Base-by-base conservation (phyloP, 192 early-diverging fungal genomes). In the Chytriomyces sp. region DNA sequence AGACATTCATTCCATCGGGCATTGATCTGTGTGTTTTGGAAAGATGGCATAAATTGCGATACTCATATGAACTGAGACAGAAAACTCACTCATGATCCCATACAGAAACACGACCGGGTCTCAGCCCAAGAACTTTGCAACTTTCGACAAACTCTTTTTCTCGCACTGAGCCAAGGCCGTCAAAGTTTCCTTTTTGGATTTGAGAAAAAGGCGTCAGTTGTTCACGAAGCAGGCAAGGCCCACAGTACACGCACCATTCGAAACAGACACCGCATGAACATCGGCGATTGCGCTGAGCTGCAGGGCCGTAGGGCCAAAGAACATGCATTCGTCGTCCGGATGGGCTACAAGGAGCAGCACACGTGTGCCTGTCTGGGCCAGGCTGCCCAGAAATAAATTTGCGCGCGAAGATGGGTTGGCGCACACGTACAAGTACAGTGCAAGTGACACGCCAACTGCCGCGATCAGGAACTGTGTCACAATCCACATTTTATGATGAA, bases 301-400 rank as follows among this genome's bases (percentile, higher is more conserved):
- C 46, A 88, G 76, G 1, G 96, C 72, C 8, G 93, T 93, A 0
- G 96, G 96, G 11, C 89, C 88, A 85, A 98, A 98, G 84, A 98
- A 98, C 95, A 97, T 97, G 87, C 94, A 95, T 76, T 98, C 97
- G 81, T 98, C 97, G 86, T 98, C 97, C 0, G 97, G 97, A 62
- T 83, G 82, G 8, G 82, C 82, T 5, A 80, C 75, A 18, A 77
- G 62, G 47, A 83, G 26, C 24, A 83, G 66, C 8, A 77, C 50
- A 9, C 75, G 64, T 10, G 26, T 47, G 9, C 71, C 44, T 7
- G 18, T 35, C 18, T 20, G 26, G 64, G 24, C 64, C 16, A 13
- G 53, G 16, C 13, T 57, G 53, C 53, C 20, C 20, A 13, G 16
- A 57, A 57, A 20, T 5, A 57, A 20, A 20, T 57, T 13, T 20